These are phyloP conservation scores for Monilinia fructigena DNA, from an alignment of 2,329 filamentous ascomycete species.

Conservation along the genomic window DNA sequence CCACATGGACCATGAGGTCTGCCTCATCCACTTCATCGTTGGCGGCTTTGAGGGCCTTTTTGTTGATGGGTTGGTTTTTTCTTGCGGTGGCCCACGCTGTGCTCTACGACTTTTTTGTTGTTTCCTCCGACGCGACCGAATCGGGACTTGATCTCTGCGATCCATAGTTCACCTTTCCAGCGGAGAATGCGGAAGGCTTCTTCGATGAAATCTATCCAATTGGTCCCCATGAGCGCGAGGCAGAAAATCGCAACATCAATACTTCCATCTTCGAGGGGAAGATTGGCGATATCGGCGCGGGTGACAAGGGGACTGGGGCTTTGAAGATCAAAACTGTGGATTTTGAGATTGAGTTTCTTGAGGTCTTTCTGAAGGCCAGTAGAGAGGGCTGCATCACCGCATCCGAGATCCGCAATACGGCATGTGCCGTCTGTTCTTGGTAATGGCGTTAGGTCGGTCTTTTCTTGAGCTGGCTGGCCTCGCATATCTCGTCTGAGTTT, in stretches of 20 bases:
- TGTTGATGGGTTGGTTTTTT: conserved; percentile 46
- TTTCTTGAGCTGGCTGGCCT: conserved; percentile 32
- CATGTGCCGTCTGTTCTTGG: conserved; percentile 71
- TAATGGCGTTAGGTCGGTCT: conserved; percentile 45
- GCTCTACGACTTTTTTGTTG: conserved; percentile 54
- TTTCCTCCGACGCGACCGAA: conserved; percentile 63
- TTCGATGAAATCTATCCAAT: conserved; percentile 95
- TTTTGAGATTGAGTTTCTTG: conserved; percentile 66
- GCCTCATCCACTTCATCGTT: conserved; percentile 50
- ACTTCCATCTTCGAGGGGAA: conserved; percentile 72
- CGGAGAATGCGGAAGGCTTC: conserved; percentile 90
- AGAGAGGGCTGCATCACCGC: conserved; percentile 84
- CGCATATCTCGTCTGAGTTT: conserved; percentile 44
- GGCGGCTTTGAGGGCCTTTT: conserved; percentile 45
- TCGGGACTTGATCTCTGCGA: conserved; percentile 93
- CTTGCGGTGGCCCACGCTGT: conserved; percentile 71
- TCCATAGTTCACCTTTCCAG: conserved; percentile 95
- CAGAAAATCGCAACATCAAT: conserved; percentile 93
- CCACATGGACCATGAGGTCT: conserved; percentile 67
- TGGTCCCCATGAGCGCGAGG: conserved; percentile 96
- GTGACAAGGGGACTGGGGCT: conserved; percentile 75
- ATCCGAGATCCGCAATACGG: conserved; percentile 87
- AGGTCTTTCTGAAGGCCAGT: conserved; percentile 62
- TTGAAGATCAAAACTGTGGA: conserved; percentile 86
- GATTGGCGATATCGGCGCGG: conserved; percentile 80